Evolutionary conservation across 169 alveolate genomes (phyloP), one percentile per base, ranked within the genome.

Genomic region (Babesia caballi): DNA sequence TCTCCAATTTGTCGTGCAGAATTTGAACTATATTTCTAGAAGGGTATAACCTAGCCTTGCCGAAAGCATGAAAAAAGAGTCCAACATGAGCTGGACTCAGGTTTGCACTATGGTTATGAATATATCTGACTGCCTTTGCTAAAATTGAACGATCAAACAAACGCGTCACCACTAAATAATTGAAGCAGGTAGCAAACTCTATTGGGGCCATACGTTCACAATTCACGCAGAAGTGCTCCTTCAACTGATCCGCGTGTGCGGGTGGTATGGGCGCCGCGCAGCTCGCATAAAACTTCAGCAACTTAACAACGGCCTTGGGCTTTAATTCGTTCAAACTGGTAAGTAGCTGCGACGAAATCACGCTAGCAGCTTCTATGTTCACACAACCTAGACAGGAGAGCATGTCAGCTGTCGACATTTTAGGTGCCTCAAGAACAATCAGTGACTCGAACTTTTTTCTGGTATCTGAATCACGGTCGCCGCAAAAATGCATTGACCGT

Each of bases 51-150:
- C 67, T 17, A 15, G 36, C 1, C 27, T 50, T 52, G 19, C 23
- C 14, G 25, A 65, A 32, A 50, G 75, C 33, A 51, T 51, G 8
- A 33, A 42, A 32, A 3, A 41, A 8, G 5, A 27, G 25, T 9
- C 44, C 21, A 12, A 65, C 36, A 9, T 42, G 50, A 9, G 17
- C 53, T 8, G 75, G 71, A 12, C 52, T n/a, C 56, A 65, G 46
- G 17, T 33, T 11, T 12, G 53, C 21, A 30, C 30, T 14, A n/a
- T 65, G 61, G 7, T 49, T 9, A 8, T 52, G 1, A 44, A 65
- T 41, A 23, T 65, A 51, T 8, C 19, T 4, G 9, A 65, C 61
- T 4, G 52, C n/a, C 42, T 17, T 59, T n/a, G 6, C 19, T 8
- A 59, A 28, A 0, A 33, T n/a, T 3, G 23, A 40, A 27, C 63